These are phyloP conservation scores for thale cress (Arabidopsis thaliana) DNA, from an alignment of 345 rosid genomes.

Conservation along the genomic window DNA sequence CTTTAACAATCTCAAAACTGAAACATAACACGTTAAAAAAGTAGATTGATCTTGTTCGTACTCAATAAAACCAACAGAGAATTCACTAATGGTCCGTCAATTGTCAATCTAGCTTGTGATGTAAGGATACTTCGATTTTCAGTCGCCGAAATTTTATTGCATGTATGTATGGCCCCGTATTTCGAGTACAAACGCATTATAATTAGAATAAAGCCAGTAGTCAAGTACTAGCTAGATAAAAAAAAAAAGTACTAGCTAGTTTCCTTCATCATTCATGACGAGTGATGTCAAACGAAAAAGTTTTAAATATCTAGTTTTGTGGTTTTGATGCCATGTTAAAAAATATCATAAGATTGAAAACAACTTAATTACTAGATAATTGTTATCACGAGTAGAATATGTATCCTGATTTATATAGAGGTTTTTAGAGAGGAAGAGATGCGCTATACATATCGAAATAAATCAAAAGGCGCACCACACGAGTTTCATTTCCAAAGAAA, in stretches of 20 bases:
- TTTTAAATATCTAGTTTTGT: background rate
- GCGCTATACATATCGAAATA: background rate
- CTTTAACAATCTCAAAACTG: slow-evolving; percentile 3
- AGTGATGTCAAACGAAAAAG: background rate
- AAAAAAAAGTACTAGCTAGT: background rate
- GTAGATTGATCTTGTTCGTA: background rate
- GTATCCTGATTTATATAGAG: background rate
- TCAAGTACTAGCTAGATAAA: background rate
- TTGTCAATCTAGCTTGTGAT: background rate
- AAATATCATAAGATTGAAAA: background rate
- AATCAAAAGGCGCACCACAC: background rate
- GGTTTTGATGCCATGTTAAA: background rate
- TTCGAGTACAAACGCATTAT: background rate
- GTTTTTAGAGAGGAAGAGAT: background rate
- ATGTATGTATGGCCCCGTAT: background rate
- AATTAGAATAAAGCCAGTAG: background rate
- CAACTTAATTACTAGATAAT: background rate
- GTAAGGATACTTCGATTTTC: background rate
- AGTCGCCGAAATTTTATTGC: background rate
- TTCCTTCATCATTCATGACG: background rate
- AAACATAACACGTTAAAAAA: background rate
- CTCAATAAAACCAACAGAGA: background rate
- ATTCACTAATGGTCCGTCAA: background rate
- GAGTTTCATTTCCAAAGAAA: slow-evolving; percentile 2
- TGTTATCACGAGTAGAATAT: background rate